Conservation (phyloP, 768 basidiomycete species). For the Xerocomellus intermedius region DNA sequence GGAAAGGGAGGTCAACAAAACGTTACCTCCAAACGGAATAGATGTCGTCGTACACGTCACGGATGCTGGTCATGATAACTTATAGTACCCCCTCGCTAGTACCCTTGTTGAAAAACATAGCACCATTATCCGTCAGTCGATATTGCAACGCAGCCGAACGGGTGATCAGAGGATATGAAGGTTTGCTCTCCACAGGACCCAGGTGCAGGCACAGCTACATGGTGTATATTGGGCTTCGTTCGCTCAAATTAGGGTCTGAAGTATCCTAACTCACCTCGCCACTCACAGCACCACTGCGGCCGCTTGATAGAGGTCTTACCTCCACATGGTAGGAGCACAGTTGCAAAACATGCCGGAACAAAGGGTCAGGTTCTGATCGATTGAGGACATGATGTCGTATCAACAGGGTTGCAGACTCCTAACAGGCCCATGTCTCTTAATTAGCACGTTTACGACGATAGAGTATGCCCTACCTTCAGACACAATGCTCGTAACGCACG, state of each 20-base stretch:
- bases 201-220: slow-evolving; percentile 61
- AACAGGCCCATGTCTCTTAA: neutral
- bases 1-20: neutral
- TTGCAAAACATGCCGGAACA: slow-evolving; percentile 59
- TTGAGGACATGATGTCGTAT: slow-evolving; percentile 63
- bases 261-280: slow-evolving; percentile 55
- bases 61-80: neutral
- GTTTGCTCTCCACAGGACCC: slow-evolving; percentile 42
- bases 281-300: slow-evolving; percentile 73
- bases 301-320: slow-evolving; percentile 67
- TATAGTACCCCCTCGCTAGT: slow-evolving; percentile 64
- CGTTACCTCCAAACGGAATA: neutral
- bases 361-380: slow-evolving; percentile 54
- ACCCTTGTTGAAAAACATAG: slow-evolving; percentile 71
- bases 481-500: slow-evolving; percentile 61
- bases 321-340: slow-evolving; percentile 70
- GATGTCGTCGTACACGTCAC: neutral
- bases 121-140: slow-evolving; percentile 61
- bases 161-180: slow-evolving; percentile 40
- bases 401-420: slow-evolving; percentile 56
- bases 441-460: neutral
- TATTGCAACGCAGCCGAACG: slow-evolving; percentile 67
- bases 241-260: neutral
- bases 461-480: slow-evolving; percentile 43
- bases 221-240: neutral